A percentile compares a stretch with the other conserved stretches of the same genome.
These are phyloP conservation scores for Pyrenopolyporus hunteri DNA, from an alignment of 495 filamentous ascomycete species.

Conservation along the genomic window DNA sequence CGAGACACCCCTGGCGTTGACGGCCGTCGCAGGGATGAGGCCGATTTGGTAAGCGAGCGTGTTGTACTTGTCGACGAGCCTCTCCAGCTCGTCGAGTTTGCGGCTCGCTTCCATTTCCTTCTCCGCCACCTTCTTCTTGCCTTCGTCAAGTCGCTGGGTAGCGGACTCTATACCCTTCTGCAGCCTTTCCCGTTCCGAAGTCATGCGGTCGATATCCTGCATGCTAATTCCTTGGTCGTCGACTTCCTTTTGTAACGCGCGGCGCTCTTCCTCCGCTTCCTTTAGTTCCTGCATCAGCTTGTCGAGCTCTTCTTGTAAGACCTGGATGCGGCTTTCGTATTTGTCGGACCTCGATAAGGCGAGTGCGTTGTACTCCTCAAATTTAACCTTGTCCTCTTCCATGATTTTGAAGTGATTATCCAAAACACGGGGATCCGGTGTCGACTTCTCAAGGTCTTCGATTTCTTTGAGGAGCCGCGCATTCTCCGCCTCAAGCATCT, in stretches of 20 bases:
- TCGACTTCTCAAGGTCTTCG: constrained; percentile 82
- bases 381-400: constrained; percentile 89
- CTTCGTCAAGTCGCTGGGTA: constrained; percentile 74
- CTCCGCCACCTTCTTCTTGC: constrained; percentile 78
- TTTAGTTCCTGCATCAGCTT: constrained; percentile 78
- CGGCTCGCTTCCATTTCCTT: constrained; percentile 81
- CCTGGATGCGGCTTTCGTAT: constrained; percentile 74
- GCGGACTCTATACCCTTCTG: constrained; percentile 83
- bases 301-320: constrained; percentile 78
- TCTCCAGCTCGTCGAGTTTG: constrained; percentile 88
- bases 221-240: constrained; percentile 93
- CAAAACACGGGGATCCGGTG: constrained; percentile 78
- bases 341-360: constrained; percentile 83
- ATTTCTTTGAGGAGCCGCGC: constrained; percentile 78
- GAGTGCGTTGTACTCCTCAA: constrained; percentile 85
- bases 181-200: constrained; percentile 87
- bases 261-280: constrained; percentile 78
- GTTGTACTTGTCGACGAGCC: constrained; percentile 86
- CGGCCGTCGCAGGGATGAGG: constrained; percentile 80
- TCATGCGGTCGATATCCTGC: constrained; percentile 98
- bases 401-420: constrained; percentile 85
- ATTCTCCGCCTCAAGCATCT: constrained; percentile 83
- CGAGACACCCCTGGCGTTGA: constrained; percentile 81
- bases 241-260: constrained; percentile 79
- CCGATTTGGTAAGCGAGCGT: constrained; percentile 91